A percentile compares a stretch with the other conserved stretches of the same genome.
Evolutionary conservation across 2,329 filamentous ascomycete species (phyloP).

Genomic region (Aureobasidium sp.): DNA sequence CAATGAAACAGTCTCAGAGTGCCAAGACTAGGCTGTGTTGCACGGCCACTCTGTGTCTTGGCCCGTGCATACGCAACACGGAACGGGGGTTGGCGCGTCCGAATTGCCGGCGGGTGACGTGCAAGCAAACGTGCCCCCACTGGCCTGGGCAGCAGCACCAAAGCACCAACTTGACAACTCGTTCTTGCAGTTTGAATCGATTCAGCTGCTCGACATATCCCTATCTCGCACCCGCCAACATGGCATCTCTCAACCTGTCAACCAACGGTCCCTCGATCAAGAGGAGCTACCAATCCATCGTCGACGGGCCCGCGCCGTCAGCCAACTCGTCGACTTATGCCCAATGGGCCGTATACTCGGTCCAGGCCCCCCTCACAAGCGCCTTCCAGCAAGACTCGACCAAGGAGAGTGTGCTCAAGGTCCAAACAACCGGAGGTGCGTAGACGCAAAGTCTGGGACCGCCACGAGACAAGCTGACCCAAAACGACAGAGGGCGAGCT

Average conservation of each 20-base stretch:
- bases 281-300: constrained; percentile 54
- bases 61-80: neutral
- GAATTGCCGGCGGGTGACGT: neutral
- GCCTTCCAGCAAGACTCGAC: constrained; percentile 78
- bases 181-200: neutral
- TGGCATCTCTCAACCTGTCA: constrained; percentile 57
- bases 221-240: constrained; percentile 43
- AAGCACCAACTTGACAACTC: neutral
- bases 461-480: neutral
- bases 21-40: neutral
- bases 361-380: constrained; percentile 83
- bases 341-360: constrained; percentile 90
- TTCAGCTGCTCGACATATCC: neutral
- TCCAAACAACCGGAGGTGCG: constrained; percentile 79
- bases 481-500: constrained; percentile 69
- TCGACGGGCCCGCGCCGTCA: constrained; percentile 51
- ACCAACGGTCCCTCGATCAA: constrained; percentile 46
- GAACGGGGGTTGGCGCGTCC: neutral
- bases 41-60: neutral
- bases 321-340: constrained; percentile 64
- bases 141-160: neutral
- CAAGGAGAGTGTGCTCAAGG: constrained; percentile 93
- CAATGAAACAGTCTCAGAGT: neutral
- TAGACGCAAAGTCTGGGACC: neutral
- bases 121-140: neutral